Evolutionary conservation across 768 basidiomycete genomes (phyloP).

Genomic region (Lyophyllum semitale): DNA sequence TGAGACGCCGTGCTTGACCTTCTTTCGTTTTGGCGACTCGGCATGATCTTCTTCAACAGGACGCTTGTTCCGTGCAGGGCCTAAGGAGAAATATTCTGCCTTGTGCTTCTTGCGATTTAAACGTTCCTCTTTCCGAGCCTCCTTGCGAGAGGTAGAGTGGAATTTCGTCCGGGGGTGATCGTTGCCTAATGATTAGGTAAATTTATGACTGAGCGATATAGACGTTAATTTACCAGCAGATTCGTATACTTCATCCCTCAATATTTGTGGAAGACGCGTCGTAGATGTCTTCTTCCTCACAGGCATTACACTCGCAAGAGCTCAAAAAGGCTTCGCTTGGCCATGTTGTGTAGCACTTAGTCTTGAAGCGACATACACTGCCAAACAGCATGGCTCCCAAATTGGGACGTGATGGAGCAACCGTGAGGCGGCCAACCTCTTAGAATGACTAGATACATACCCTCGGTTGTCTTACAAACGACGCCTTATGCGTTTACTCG

Average conservation of each 20-base stretch:
- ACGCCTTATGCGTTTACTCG: too few species aligned
- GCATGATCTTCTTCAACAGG: slow-evolving; percentile 43
- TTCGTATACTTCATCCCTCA: slow-evolving; percentile 30
- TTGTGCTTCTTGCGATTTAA: slow-evolving; percentile 60
- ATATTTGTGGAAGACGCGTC: slow-evolving; percentile 35
- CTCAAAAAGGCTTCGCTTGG: background rate
- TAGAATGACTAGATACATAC: too few species aligned
- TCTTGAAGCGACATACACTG: background rate
- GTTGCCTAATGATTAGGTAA: slow-evolving; percentile 15
- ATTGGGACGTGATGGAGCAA: too few species aligned
- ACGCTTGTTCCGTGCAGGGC: slow-evolving; percentile 30
- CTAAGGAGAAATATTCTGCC: slow-evolving; percentile 54
- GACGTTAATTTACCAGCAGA: slow-evolving; percentile 13
- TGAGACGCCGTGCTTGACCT: slow-evolving; percentile 28
- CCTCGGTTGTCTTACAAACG: too few species aligned
- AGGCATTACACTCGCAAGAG: slow-evolving; percentile 54
- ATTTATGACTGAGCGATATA: background rate
- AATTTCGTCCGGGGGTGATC: slow-evolving; percentile 20
- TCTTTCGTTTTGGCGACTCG: slow-evolving; percentile 55
- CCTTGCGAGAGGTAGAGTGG: slow-evolving; percentile 50
- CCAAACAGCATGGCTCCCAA: slow-evolving; percentile 49
- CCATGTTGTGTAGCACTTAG: background rate
- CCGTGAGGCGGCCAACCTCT: too few species aligned
- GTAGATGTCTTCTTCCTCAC: slow-evolving; percentile 37
- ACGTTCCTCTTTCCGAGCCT: slow-evolving; percentile 65